phyloP scores from a whole-genome alignment of 208 protist species.

The Herpetomonas tarakana region DNA sequence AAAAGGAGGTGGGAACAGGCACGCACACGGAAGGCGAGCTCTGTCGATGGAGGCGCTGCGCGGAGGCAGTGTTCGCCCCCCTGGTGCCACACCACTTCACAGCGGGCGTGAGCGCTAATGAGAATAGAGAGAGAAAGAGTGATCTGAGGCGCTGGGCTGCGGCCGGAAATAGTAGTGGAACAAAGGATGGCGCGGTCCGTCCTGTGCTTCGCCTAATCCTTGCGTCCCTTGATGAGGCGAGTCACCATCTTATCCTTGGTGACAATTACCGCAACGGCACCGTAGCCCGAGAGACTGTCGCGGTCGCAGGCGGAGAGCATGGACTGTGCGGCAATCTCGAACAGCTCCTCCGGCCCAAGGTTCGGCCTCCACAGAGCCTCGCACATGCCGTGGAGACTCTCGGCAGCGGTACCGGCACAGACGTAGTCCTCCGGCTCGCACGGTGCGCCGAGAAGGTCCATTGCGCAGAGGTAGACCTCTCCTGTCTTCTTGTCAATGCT shows the following conservation, averaged over 20 bases:
- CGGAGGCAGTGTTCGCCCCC: no score
- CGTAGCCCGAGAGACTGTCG: constrained; percentile 97
- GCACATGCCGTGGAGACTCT: constrained; percentile 98
- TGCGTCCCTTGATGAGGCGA: constrained; percentile 86
- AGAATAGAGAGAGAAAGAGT: no score
- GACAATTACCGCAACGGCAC: constrained; percentile 92
- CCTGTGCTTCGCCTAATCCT: no score
- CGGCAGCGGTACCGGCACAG: constrained; percentile 93
- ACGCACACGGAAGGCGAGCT: no score
- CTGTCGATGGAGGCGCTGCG: no score
- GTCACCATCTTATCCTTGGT: constrained; percentile 80
- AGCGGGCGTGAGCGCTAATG: no score
- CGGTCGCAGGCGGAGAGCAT: constrained; percentile 96
- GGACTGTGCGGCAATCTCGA: constrained; percentile 94
- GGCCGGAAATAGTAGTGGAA: no score
- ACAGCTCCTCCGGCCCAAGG: constrained; percentile 95
- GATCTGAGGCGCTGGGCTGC: no score
- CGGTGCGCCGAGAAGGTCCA: constrained; percentile 96
- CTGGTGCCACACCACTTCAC: no score
- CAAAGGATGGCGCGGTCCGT: no score
- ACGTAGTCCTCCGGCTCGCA: constrained; percentile 97
- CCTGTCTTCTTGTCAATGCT: constrained; percentile 94
- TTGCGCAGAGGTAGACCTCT: constrained; percentile 94
- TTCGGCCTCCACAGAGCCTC: constrained; percentile 96
- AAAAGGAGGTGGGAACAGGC: no score